Base-by-base conservation (phyloP, 1,139 yeast genomes). In the Schizosaccharomyces versatilis region DNA sequence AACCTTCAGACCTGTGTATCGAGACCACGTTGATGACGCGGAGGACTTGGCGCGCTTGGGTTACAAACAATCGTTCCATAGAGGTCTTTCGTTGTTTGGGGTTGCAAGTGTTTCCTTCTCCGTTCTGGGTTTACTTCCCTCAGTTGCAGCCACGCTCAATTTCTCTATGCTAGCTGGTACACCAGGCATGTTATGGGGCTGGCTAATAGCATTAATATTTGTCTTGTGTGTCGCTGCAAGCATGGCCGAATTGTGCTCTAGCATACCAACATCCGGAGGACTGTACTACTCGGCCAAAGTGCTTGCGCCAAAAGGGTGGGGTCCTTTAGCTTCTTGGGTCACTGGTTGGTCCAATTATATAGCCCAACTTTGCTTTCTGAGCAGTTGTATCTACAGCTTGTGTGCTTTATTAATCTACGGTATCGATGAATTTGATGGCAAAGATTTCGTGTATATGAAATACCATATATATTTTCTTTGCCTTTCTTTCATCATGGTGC, bases 191-290 rank as follows among this genome's bases (percentile, higher is more conserved):
- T 53, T 54, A 47, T 56, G 58, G 58, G 52, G 55, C 41, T 56
- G 58, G 58, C 49, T 54, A 17, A 48, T 54, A 7, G 56, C 55
- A 17, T 53, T 54, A 15, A 17, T 44, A 14, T 55, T 55, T 38
- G 36, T 52, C 38, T 69, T 47, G 59, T 72, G 38, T 60, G 71
- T 76, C 44, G 81, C 80, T 36, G 58, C 72, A 9, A 71, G 79
- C 1, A 75, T 81, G 73, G 74, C 82, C 2, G 80, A 79, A 60
- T 66, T 80, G 56, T 80, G 80, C 6, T 74, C 80, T 40, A 74
- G 83, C 6, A 75, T 78, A 61, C 86, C 86, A 51, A 80, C 86
- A 1, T 73, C 79, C 19, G 86, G 86, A 55, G 86, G 85, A 3
- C 69, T 80, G 52, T 67, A 67, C 62, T 74, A 68, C 59, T 51